Percentiles rank a stretch among this genome's conserved stretches.
These are phyloP conservation scores for Tulasnella sp. DNA, from an alignment of 768 basidiomycete species.

Conservation along the genomic window DNA sequence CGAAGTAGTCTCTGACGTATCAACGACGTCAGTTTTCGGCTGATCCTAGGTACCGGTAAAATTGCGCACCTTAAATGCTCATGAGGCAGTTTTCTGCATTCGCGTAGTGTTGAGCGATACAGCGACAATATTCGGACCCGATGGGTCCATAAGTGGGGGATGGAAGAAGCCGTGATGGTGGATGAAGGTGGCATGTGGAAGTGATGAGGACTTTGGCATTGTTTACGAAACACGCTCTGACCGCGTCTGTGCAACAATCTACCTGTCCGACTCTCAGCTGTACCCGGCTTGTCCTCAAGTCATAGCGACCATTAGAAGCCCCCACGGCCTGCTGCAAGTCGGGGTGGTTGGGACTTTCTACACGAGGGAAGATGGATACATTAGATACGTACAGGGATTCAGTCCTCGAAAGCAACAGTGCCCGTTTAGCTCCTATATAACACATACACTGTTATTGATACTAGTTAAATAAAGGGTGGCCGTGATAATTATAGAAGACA, in stretches of 20 bases:
- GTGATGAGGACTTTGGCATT: background rate
- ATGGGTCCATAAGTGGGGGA: slow-evolving; percentile 11
- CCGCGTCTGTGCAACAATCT: too few relatives aligned
- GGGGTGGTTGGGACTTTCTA: too few relatives aligned
- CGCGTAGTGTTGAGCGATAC: slow-evolving; percentile 9
- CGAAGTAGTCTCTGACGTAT: background rate
- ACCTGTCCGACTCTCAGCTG: background rate
- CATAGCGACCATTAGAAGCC: too few relatives aligned
- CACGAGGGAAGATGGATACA: too few relatives aligned
- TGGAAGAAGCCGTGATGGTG: background rate
- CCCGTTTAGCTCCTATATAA: too few relatives aligned
- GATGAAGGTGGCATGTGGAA: background rate
- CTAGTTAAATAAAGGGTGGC: background rate
- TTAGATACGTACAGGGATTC: too few relatives aligned
- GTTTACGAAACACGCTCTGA: background rate
- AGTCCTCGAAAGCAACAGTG: too few relatives aligned
- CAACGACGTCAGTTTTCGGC: background rate
- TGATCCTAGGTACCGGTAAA: too few relatives aligned
- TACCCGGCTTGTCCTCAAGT: too few relatives aligned
- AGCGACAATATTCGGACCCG: background rate
- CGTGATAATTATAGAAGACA: background rate
- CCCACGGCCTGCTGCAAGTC: too few relatives aligned
- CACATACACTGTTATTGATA: background rate
- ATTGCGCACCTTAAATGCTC: background rate
- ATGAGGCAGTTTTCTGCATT: slow-evolving; percentile 7